These are phyloP conservation scores for Didymellaceae sp. DNA, from an alignment of 2,329 filamentous ascomycete species.

Conservation along the genomic window DNA sequence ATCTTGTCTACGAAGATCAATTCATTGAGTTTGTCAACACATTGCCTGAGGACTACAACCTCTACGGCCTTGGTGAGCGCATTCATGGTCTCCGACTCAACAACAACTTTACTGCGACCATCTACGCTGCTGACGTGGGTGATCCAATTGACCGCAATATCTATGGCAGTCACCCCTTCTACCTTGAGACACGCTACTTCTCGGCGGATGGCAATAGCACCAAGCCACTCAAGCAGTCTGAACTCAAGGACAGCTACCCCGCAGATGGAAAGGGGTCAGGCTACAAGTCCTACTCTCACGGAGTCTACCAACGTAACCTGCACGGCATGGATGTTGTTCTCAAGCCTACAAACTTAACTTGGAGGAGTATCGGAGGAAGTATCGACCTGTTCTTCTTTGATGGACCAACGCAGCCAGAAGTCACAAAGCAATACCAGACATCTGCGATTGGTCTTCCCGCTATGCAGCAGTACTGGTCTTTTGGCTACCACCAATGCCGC, in stretches of 20 bases:
- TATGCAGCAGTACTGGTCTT: slow-evolving; percentile 79
- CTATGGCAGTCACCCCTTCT: slow-evolving; percentile 80
- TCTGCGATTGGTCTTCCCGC: slow-evolving; percentile 73
- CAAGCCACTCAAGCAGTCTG: slow-evolving; percentile 61
- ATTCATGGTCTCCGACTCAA: slow-evolving; percentile 75
- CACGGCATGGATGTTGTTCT: slow-evolving; percentile 78
- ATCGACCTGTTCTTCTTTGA: slow-evolving; percentile 82
- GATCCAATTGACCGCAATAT: slow-evolving; percentile 71
- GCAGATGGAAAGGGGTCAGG: slow-evolving; percentile 46
- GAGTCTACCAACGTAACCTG: slow-evolving; percentile 77
- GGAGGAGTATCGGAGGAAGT: slow-evolving; percentile 75
- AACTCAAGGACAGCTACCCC: slow-evolving; percentile 45
- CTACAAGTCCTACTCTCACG: slow-evolving; percentile 74
- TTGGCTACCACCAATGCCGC: slow-evolving; percentile 83
- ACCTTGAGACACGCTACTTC: slow-evolving; percentile 80
- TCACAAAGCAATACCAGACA: slow-evolving; percentile 73
- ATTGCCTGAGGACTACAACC: slow-evolving; percentile 73
- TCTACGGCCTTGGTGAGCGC: slow-evolving; percentile 77
- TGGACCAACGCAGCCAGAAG: slow-evolving; percentile 71
- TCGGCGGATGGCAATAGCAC: slow-evolving; percentile 58
- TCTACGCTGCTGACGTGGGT: slow-evolving; percentile 72
- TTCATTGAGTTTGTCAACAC: slow-evolving; percentile 75
- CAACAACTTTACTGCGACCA: slow-evolving; percentile 73
- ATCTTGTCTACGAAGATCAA: slow-evolving; percentile 76
- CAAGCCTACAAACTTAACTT: slow-evolving; percentile 69